Base-by-base conservation (phyloP, 2,329 filamentous ascomycete species). In the Exophiala sideris region DNA sequence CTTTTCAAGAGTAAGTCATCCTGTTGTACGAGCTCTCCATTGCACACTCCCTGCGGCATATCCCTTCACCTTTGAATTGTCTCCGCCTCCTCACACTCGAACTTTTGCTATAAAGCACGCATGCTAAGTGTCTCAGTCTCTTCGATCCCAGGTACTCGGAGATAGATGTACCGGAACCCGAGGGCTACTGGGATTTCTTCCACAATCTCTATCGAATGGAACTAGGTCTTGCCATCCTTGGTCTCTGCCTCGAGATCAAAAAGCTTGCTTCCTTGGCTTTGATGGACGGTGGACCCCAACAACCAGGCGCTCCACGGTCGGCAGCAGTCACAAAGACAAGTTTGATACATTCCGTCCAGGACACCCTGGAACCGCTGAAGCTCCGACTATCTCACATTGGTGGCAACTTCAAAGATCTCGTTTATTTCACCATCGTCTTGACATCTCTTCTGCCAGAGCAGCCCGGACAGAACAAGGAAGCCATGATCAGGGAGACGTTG, bases 91-190 rank as follows among this genome's bases (percentile, higher is more conserved):
- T 38, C 11, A 38, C 35, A 38, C 5, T 11, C 35, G 4, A 38
- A 2, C 35, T 38, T 5, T 38, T 16, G 35, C 18, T 41, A 16
- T 41, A 4, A 5, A 16, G 11, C 14, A 20, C 9, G 2, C 39
- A 21, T 40, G 39, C 16, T 41, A 41, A 21, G 24, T 5, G 24
- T 29, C 24, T 44, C n/a, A 44, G 41, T 24, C 55, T 65, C 11
- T 70, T 70, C 33, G 67, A 70, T 40, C 67, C 67, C 1, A 61
- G 54, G 6, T 62, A 65, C 32, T 60, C 62, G 1, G 66, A 66
- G n/a, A 51, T 66, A 10, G 61, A 68, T 34, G 46, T 65, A 0
- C 57, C 58, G 12, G 56, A 63, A 5, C 59, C 62, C 1, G 58
- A 57, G 24, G 52, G 62, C 2, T 60, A 62, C 21, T 64, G 63